These are phyloP conservation scores for Athelia psychrophila DNA, from an alignment of 1,284 basidiomycete species.

Conservation along the genomic window DNA sequence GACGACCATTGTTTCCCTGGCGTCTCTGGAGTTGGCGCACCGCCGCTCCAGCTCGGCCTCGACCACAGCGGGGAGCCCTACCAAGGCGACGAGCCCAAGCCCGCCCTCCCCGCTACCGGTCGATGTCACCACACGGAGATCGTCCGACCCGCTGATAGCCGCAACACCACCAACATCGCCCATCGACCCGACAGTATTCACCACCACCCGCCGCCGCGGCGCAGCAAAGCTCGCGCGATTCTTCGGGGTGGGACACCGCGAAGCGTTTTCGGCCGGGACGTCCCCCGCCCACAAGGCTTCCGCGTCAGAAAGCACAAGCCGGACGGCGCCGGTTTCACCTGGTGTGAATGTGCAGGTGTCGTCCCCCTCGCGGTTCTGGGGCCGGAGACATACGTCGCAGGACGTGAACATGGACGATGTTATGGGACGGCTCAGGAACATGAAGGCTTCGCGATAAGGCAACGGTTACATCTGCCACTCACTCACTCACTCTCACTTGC, in stretches of 20 bases:
- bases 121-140: background rate
- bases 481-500: background rate
- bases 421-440: conserved; percentile 45
- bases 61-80: background rate
- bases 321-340: background rate
- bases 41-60: background rate
- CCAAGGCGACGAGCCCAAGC: background rate
- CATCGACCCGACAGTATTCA: conserved; percentile 24
- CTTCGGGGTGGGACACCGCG: conserved; percentile 54
- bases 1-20: conserved; percentile 25
- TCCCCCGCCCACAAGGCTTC: background rate
- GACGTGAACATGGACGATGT: conserved; percentile 38
- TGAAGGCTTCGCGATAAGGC: conserved; percentile 33
- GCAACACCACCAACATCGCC: background rate
- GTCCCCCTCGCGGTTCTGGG: conserved; percentile 37
- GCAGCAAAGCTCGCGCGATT: conserved; percentile 54
- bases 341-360: conserved; percentile 35
- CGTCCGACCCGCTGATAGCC: background rate
- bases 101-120: background rate
- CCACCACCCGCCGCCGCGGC: conserved; percentile 38
- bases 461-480: background rate
- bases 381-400: conserved; percentile 21
- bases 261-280: conserved; percentile 26
- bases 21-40: conserved; percentile 14
- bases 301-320: conserved; percentile 3